Conservation (phyloP, 768 basidiomycete genomes). For the Phylloporus rhodoxanthus region DNA sequence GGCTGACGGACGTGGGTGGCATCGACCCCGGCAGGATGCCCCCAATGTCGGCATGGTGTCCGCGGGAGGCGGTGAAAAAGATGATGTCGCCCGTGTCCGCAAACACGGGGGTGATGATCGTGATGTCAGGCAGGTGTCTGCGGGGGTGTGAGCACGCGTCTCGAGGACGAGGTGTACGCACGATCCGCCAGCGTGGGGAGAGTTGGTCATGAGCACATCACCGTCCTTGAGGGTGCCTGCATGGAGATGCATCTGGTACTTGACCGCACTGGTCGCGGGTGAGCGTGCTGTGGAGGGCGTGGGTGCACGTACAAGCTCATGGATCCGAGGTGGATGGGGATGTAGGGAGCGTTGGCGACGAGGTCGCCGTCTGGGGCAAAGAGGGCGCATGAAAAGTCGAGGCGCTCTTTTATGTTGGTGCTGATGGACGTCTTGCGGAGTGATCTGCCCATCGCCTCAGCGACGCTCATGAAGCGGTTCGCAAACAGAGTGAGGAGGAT, state of each 20-base stretch:
- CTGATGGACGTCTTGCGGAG: constrained; percentile 85
- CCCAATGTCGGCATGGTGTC: constrained; percentile 92
- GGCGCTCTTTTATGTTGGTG: constrained; percentile 93
- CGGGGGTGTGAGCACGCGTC: neutral
- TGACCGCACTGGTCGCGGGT: constrained; percentile 56
- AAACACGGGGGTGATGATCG: constrained; percentile 92
- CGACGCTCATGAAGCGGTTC: constrained; percentile 96
- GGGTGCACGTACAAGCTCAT: constrained; percentile 77
- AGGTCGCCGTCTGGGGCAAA: constrained; percentile 94
- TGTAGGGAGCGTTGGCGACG: constrained; percentile 91
- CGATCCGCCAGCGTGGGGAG: constrained; percentile 85
- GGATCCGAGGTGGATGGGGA: constrained; percentile 80
- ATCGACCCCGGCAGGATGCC: constrained; percentile 91
- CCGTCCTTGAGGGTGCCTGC: constrained; percentile 73
- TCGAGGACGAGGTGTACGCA: constrained; percentile 33
- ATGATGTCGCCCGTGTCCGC: constrained; percentile 63
- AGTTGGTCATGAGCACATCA: constrained; percentile 92
- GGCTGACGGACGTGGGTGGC: constrained; percentile 87
- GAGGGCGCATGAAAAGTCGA: constrained; percentile 92
- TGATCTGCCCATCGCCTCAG: constrained; percentile 91
- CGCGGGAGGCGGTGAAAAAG: constrained; percentile 90
- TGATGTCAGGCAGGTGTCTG: constrained; percentile 81
- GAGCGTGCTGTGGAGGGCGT: neutral
- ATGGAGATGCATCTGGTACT: constrained; percentile 81
- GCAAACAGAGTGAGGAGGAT: constrained; percentile 88